Base-by-base conservation (phyloP, 2,329 filamentous ascomycete species). In the Fusarium sp. region DNA sequence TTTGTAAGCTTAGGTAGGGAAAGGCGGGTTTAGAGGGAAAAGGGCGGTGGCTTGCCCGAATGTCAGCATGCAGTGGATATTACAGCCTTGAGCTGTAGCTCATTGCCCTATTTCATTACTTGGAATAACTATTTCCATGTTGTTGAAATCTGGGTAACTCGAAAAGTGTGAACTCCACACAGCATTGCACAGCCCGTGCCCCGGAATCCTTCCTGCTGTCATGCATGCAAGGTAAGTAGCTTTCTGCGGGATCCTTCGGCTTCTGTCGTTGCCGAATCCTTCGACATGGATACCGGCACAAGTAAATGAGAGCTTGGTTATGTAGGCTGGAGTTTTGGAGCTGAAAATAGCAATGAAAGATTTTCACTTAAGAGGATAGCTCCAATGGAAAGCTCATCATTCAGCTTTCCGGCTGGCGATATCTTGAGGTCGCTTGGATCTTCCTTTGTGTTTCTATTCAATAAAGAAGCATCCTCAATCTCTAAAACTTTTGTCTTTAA, bases 231-330 rank as follows among this genome's bases (percentile, higher is more conserved):
- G 30, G 27, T 20, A 54, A 30, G 41, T 45, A 27, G 2, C 3
- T 23, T 35, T 25, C 54, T 35, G 54, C 20, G 9, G 11, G 32
- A 25, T 57, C 54, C 54, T 25, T 18, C 54, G 30, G 54, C 20
- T 57, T 23, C 14, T 57, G 30, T 35, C 32, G n/a, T 57, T 57
- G 54, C 54, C 54, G 54, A 25, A 57, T 57, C 43, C 52, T 56
- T 34, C 27, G 52, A 34, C 52, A 56, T 20, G 52, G 52, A 56
- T 56, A 16, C 16, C n/a, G 30, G n/a, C 14, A 23, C 7, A 7
- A 56, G n/a, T 23, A 4, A 23, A 56, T 20, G 5, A 10, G 9
- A 5, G n/a, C n/a, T 18, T 56, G n/a, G 32, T 23, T 23, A 1
- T 16, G 0, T 0, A 34, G 4, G 32, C 4, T 2, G 20, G 0